Base-by-base conservation (phyloP, 306 rosid species). In the Herpetospermum pedunculosum region DNA sequence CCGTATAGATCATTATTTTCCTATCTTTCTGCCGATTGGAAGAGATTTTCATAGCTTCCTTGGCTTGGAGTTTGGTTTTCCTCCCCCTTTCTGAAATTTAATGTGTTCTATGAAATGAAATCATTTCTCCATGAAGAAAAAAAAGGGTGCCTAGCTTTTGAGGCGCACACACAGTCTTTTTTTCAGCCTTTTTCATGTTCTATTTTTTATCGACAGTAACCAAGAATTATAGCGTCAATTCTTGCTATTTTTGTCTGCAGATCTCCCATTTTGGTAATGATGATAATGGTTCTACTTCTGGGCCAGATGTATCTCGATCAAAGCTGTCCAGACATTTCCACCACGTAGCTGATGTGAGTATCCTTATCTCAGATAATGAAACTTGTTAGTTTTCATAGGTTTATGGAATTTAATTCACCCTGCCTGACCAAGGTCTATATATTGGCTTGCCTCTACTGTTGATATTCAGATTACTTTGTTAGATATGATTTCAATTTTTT, bases 321-420 rank as follows among this genome's bases (percentile, higher is more conserved):
- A 90, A 87, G 81, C 82, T 86, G 67, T 75, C 80, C 63, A 82
- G 83, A 82, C 83, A 84, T 43, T 83, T 77, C 70, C 86, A 86
- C 70, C 86, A 86, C 81, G 80, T 71, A 44, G 80, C 60, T 48
- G 89, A 83, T 81, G 97, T 93, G 83, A 84, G 97, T 86, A 19
- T 16, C 54, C 57, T 46, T 70, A 16, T 70, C 74, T 46, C 15
- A 44, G 43, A 70, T 28, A 15, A 46, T 28, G 21, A 47, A 70
- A 46, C 47, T 41, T 70, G 41, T 28, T 41, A 68, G 53, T 43
- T 25, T 25, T 8, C 10, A 2, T 64, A 68, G 73, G 53, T 14
- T 25, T 68, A 25, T 40, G 16, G 73, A 67, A 68, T 43, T 40
- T 40, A 13, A 3, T 40, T 12, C 19, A 40, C 70, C 21, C 35